Evolutionary conservation across 208 protist genomes (phyloP), one percentile per base, ranked within the genome.

Genomic region (Porcisia deanei): DNA sequence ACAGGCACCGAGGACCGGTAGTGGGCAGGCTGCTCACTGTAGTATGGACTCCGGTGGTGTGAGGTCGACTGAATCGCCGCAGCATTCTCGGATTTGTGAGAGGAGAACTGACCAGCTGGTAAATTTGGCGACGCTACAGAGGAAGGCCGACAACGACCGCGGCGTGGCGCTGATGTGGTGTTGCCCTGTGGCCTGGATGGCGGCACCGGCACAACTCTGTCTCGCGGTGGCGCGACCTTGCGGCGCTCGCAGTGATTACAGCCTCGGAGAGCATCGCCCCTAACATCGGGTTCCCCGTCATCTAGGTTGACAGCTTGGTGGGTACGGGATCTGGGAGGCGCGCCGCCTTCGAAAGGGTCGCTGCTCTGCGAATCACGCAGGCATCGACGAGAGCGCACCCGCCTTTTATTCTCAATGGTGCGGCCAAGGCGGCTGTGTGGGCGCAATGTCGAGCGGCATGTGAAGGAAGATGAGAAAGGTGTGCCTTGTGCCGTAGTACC

Each of bases 171-270:
- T 9, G 22, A 68, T 25, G 43, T 52, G 43, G 41, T 43, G 37
- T 8, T 10, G 34, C 34, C 18, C 9, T 43, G 64, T 53, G 64
- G 43, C 7, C 7, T 41, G 20, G 60, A 57, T 12, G 76, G 76
- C 59, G 76, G 76, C 53, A 55, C 12, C n/a, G 76, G 67, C 25
- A 22, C 59, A 53, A 64, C 49, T 8, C 47, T 43, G 20, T 54
- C 52, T 4, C 18, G 57, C 7, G 52, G 68, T 70, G 69, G 45
- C 2, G 58, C 60, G 37, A 63, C 59, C 22, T 73, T 55, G 37
- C 67, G 73, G 52, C 69, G 75, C 37, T 80, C 61, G 45, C 70
- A 75, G 25, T 69, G 70, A n/a, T 60, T 25, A 22, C 53, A 53
- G 22, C 43, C 39, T 47, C 54, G 61, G 25, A 59, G 68, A 10